phyloP scores from a whole-genome alignment of 192 early-diverging fungal genomes.

The Mortierella claussenii region DNA sequence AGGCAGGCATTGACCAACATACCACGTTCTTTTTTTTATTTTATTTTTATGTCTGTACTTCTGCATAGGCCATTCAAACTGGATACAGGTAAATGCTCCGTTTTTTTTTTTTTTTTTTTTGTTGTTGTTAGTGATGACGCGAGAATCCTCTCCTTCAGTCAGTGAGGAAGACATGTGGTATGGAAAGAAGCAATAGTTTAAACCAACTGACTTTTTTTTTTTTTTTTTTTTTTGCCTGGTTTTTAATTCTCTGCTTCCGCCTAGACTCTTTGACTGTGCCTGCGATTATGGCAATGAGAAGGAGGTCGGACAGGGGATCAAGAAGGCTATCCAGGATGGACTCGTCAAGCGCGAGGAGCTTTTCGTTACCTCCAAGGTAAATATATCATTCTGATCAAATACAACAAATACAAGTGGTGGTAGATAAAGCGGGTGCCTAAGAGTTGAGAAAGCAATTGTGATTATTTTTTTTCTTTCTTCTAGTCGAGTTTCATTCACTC shows the following conservation, averaged over 20 bases:
- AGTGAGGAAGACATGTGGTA: no score
- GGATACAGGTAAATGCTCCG: slow-evolving; percentile 36
- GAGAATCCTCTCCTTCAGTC: no score
- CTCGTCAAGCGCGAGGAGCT: slow-evolving; percentile 66
- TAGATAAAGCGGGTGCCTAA: no score
- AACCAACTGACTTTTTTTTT: background rate
- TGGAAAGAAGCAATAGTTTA: no score
- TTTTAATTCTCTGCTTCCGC: no score
- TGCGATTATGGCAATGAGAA: slow-evolving; percentile 72
- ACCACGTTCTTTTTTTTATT: no score
- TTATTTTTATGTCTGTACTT: background rate
- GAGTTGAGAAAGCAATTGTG: background rate
- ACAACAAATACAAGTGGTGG: background rate
- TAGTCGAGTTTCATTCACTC: background rate
- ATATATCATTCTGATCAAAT: no score
- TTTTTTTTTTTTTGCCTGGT: background rate
- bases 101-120: background rate
- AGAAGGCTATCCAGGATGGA: slow-evolving; percentile 58
- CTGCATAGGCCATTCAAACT: slow-evolving; percentile 33
- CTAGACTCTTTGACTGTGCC: slow-evolving; percentile 62
- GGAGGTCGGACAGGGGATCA: slow-evolving; percentile 69
- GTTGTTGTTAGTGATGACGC: no score
- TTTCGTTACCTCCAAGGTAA: slow-evolving; percentile 68
- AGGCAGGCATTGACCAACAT: no score
- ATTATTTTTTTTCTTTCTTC: background rate